phyloP scores from a whole-genome alignment of 345 rosid species.

The Adansonia digitata region DNA sequence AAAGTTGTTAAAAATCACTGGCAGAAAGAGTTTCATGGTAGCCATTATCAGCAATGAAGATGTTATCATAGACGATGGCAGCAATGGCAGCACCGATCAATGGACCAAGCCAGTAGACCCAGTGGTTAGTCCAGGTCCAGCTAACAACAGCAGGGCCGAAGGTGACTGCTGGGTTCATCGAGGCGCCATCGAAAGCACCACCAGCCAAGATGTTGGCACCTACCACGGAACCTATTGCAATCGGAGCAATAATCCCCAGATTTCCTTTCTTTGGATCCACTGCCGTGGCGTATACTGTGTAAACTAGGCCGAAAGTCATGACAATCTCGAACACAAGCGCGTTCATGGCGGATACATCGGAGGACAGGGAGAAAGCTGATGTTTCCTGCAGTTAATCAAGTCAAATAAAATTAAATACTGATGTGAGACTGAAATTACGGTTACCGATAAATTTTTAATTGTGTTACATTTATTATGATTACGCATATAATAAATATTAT shows the following conservation, averaged over 20 bases:
- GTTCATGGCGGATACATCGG: slow-evolving; percentile 38
- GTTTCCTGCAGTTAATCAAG: slow-evolving; percentile 25
- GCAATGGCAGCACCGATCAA: slow-evolving; percentile 54
- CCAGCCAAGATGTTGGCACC: slow-evolving; percentile 56
- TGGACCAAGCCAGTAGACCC: slow-evolving; percentile 75
- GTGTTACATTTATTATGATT: no score
- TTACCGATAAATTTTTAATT: no score
- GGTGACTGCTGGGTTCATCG: slow-evolving; percentile 73
- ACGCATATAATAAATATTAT: no score
- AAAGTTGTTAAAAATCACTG: slow-evolving; percentile 17
- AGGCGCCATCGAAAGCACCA: slow-evolving; percentile 52
- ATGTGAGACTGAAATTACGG: not conserved
- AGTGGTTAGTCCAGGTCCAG: slow-evolving; percentile 66
- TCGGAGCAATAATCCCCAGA: slow-evolving; percentile 42
- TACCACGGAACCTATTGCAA: slow-evolving; percentile 50
- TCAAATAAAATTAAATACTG: not conserved
- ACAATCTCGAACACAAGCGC: slow-evolving; percentile 61
- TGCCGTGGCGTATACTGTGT: slow-evolving; percentile 65
- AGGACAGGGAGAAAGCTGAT: slow-evolving; percentile 35
- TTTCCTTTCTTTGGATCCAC: slow-evolving; percentile 57
- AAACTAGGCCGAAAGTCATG: slow-evolving; percentile 69
- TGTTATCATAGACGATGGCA: slow-evolving; percentile 40
- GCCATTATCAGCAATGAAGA: slow-evolving; percentile 40
- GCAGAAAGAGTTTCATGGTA: slow-evolving; percentile 43
- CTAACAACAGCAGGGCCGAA: slow-evolving; percentile 73